These are phyloP conservation scores for Salmacisia buchloeana DNA, from an alignment of 1,284 basidiomycete species.

Conservation along the genomic window DNA sequence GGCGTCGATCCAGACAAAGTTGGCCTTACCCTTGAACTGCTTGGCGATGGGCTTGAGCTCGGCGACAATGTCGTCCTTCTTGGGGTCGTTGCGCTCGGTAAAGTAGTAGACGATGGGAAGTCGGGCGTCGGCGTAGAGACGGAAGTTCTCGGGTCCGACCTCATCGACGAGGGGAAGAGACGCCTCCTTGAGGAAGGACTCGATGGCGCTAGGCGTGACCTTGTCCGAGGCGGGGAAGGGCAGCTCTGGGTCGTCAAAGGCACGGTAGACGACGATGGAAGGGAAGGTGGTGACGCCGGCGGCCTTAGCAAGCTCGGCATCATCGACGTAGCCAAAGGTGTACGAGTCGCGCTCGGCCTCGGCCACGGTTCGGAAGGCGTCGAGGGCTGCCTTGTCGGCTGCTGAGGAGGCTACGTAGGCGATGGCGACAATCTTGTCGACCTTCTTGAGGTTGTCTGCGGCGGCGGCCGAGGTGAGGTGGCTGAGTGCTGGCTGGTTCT, in stretches of 20 bases:
- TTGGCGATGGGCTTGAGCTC: conserved; percentile 70
- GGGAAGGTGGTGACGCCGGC: conserved; percentile 69
- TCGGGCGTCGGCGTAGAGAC: conserved; percentile 70
- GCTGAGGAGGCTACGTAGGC: conserved; percentile 69
- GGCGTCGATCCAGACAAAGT: conserved; percentile 98
- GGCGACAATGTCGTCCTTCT: conserved; percentile 65
- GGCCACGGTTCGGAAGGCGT: conserved; percentile 68
- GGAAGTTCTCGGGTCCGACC: conserved; percentile 91
- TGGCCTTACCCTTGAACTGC: conserved; percentile 76
- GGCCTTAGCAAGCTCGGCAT: conserved; percentile 62
- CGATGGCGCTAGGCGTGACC: conserved; percentile 60
- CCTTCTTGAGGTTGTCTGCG: conserved; percentile 73
- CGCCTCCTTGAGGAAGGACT: conserved; percentile 67
- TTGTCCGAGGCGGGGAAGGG: conserved; percentile 54
- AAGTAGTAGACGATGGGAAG: conserved; percentile 95
- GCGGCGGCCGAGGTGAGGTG: conserved; percentile 69
- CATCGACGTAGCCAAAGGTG: conserved; percentile 69
- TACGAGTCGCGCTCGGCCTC: conserved; percentile 84
- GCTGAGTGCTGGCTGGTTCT: conserved; percentile 89
- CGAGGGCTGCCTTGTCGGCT: conserved; percentile 57
- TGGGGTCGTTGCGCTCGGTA: conserved; percentile 70
- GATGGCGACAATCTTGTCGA: conserved; percentile 82
- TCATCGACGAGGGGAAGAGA: conserved; percentile 85
- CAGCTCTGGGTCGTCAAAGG: conserved; percentile 78
- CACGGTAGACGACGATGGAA: conserved; percentile 83